These are phyloP conservation scores for Aspergillus leporis DNA, from an alignment of 495 filamentous ascomycete species.

Conservation along the genomic window DNA sequence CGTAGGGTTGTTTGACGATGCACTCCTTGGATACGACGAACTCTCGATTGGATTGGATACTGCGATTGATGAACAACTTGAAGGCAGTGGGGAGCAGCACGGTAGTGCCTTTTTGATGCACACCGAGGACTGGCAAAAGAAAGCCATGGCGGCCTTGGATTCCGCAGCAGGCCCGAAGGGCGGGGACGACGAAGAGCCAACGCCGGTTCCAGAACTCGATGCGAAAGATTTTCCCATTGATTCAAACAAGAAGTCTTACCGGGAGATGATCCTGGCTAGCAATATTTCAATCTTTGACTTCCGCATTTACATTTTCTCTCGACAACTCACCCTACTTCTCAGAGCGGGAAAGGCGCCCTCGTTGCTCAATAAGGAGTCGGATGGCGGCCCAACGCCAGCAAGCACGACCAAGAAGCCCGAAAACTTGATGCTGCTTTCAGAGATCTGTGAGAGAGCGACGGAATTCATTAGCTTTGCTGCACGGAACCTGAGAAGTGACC, in stretches of 20 bases:
- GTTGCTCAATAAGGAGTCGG: constrained; percentile 24
- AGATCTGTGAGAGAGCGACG: constrained; percentile 75
- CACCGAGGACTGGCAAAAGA: constrained; percentile 68
- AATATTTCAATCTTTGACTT: constrained; percentile 98
- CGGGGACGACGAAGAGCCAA: constrained; percentile 18
- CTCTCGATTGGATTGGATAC: constrained; percentile 81
- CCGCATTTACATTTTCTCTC: constrained; percentile 87
- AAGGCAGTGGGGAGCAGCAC: constrained; percentile 55
- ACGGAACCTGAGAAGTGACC: constrained; percentile 74
- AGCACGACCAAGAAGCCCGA: constrained; percentile 58
- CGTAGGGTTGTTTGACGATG: constrained; percentile 94
- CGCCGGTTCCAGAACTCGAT: constrained; percentile 32
- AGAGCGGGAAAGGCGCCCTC: constrained; percentile 70
- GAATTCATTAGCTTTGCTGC: constrained; percentile 80
- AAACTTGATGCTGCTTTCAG: constrained; percentile 72
- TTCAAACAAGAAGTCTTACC: constrained; percentile 76
- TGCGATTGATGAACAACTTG: constrained; percentile 72
- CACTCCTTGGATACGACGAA: constrained; percentile 89
- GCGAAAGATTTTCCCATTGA: constrained; percentile 58
- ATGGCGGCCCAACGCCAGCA: constrained; percentile 13
- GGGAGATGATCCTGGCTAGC: constrained; percentile 91
- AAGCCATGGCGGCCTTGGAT: constrained; percentile 51
- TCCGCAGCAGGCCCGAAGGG: constrained; percentile 8
- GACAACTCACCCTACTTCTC: constrained; percentile 81
- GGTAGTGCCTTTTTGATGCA: constrained; percentile 64